Evolutionary conservation across 768 basidiomycete genomes (phyloP).

Genomic region (Lactarius evosmus): DNA sequence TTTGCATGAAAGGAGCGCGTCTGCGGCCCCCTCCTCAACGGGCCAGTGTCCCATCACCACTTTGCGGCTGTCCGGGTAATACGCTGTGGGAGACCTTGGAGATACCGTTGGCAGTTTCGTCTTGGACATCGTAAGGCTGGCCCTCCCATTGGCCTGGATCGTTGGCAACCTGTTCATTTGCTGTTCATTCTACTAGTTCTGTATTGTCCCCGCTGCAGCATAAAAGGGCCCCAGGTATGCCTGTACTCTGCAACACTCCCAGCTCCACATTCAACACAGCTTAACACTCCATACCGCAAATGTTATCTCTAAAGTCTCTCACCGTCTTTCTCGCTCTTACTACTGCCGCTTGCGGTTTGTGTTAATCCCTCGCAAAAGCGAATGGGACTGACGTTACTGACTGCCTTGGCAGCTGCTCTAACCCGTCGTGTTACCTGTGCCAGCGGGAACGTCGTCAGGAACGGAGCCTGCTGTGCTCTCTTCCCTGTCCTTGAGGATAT

Average conservation of each 20-base stretch:
- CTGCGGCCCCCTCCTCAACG: background rate
- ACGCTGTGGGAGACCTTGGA: background rate
- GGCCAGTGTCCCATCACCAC: background rate
- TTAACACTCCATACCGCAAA: background rate
- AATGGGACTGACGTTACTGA: background rate
- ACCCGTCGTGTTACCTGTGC: background rate
- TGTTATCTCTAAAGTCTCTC: constrained; percentile 31
- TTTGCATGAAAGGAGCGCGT: background rate
- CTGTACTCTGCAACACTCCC: background rate
- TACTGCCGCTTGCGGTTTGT: constrained; percentile 18
- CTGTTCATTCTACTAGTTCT: background rate
- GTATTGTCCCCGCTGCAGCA: background rate
- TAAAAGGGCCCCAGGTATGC: background rate
- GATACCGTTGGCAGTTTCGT: background rate
- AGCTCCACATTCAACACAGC: background rate
- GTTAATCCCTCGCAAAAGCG: background rate
- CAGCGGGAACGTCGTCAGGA: background rate
- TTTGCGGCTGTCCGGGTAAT: background rate
- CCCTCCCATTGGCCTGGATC: background rate
- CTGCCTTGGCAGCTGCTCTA: background rate
- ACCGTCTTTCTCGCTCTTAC: constrained; percentile 23
- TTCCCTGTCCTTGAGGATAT: constrained; percentile 32
- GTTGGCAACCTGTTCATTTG: background rate
- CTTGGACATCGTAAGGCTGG: background rate
- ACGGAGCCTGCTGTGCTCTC: background rate